Percentiles rank a stretch among this genome's conserved stretches.
phyloP scores from a whole-genome alignment of 2,329 filamentous ascomycete genomes.

The Periglandula ipomoeae region DNA sequence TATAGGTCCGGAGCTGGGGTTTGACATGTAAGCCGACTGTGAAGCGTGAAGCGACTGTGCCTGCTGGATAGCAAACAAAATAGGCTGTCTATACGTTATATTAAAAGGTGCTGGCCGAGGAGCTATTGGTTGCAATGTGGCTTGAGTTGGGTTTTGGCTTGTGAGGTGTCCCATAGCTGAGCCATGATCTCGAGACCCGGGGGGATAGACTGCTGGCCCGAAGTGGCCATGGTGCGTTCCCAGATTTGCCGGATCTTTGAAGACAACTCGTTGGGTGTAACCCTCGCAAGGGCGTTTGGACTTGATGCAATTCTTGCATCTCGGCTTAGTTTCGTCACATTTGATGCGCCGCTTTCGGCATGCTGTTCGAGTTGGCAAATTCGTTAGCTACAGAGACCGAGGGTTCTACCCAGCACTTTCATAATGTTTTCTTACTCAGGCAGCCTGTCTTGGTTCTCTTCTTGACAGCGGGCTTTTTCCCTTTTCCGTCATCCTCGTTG shows the following conservation, averaged over 20 bases:
- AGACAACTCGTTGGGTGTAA: slow-evolving; percentile 72
- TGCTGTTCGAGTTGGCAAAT: slow-evolving; percentile 38
- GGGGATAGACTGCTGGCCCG: slow-evolving; percentile 32
- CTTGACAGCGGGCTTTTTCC: slow-evolving; percentile 40
- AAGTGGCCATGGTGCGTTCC: slow-evolving; percentile 33
- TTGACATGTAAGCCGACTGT: slow-evolving; percentile 4
- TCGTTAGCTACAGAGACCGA: slow-evolving; percentile 7
- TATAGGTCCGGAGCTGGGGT: slow-evolving; percentile 8
- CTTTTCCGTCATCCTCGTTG: slow-evolving; percentile 31
- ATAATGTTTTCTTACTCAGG: slow-evolving; percentile 53
- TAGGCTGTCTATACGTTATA: slow-evolving; percentile 7
- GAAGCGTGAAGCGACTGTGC: not conserved
- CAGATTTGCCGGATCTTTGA: slow-evolving; percentile 53
- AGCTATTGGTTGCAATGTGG: slow-evolving; percentile 36
- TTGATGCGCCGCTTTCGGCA: slow-evolving; percentile 95
- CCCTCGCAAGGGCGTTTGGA: slow-evolving; percentile 78
- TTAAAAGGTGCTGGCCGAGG: slow-evolving; percentile 38
- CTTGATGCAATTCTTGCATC: slow-evolving; percentile 77
- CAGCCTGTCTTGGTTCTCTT: slow-evolving; percentile 90
- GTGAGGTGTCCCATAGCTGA: slow-evolving; percentile 12
- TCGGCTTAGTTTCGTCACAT: slow-evolving; percentile 82
- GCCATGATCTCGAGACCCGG: slow-evolving; percentile 24
- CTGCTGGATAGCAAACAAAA: slow-evolving; percentile 6
- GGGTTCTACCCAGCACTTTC: not conserved
- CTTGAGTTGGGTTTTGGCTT: slow-evolving; percentile 28